phyloP scores from a whole-genome alignment of 495 filamentous ascomycete genomes.

The Monascus purpureus region DNA sequence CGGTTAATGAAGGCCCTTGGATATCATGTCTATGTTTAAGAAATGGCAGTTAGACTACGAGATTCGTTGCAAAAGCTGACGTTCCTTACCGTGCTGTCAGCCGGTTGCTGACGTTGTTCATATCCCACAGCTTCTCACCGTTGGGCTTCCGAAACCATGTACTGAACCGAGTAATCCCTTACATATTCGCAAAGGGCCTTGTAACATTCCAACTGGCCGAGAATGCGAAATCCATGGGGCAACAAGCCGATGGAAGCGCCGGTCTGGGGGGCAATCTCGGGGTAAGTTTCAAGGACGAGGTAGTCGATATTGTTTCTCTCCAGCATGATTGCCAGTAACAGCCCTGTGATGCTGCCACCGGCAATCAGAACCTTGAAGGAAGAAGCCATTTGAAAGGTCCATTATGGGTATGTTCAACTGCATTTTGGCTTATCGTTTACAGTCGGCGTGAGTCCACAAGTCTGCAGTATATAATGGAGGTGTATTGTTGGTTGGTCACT shows the following conservation, averaged over 20 bases:
- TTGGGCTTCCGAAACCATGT: conserved; percentile 6
- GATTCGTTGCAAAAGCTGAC: too few species aligned
- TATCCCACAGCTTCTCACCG: conserved; percentile 5
- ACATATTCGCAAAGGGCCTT: conserved; percentile 8
- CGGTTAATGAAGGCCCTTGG: conserved; percentile 15
- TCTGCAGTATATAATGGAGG: too few species aligned
- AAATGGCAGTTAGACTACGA: conserved; percentile 1
- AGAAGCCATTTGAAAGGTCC: conserved; percentile 1
- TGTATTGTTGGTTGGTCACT: too few species aligned
- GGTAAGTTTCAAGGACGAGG: conserved; percentile 9
- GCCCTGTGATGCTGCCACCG: conserved; percentile 39
- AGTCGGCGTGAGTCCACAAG: too few species aligned
- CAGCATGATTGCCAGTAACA: conserved; percentile 7
- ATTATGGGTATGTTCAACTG: too few species aligned
- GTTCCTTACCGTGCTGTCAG: conserved; percentile 3
- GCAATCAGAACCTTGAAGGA: conserved; percentile 14
- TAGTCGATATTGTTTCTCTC: conserved; percentile 10
- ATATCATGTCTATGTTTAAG: conserved; percentile 8
- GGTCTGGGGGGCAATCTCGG: conserved; percentile 5
- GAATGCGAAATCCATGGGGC: conserved; percentile 11
- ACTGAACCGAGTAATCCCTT: conserved; percentile 8
- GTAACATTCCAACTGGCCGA: conserved; percentile 20
- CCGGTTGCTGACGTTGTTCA: conserved; percentile 2
- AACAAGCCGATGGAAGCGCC: conserved; percentile 9
- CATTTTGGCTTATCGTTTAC: too few species aligned